These are phyloP conservation scores for Bidens hawaiensis DNA, from an alignment of 140 eudicot genomes.

Conservation along the genomic window DNA sequence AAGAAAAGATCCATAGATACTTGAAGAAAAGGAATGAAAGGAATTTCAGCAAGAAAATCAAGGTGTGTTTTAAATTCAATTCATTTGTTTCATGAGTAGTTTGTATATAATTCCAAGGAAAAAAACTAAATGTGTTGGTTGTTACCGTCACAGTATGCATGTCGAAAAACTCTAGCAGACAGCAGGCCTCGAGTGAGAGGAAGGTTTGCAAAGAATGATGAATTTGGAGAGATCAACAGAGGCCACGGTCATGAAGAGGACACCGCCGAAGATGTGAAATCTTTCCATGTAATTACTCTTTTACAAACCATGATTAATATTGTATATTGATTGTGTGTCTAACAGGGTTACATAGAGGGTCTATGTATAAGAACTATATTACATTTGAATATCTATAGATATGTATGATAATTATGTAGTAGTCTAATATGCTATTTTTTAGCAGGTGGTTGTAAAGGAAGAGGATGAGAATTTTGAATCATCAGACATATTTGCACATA, in stretches of 20 bases:
- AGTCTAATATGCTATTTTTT: conserved; percentile 9
- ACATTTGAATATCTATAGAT: too few relatives aligned
- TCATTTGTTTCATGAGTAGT: not conserved
- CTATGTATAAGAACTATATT: too few relatives aligned
- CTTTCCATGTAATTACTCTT: conserved; percentile 2
- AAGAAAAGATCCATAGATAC: conserved; percentile 80
- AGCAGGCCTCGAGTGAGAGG: conserved; percentile 85
- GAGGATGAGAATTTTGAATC: conserved; percentile 67
- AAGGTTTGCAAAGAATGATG: conserved; percentile 93
- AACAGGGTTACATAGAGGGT: too few relatives aligned
- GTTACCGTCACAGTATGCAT: conserved; percentile 70
- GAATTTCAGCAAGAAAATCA: conserved; percentile 62
- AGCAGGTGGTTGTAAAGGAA: conserved; percentile 58
- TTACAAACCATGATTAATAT: too few relatives aligned
- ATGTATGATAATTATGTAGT: too few relatives aligned
- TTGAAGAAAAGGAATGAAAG: conserved; percentile 68
- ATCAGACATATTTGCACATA: conserved; percentile 72
- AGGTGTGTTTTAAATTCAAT: conserved; percentile 39
- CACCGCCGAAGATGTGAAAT: not conserved
- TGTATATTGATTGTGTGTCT: too few relatives aligned
- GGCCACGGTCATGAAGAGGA: conserved; percentile 55
- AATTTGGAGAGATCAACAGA: conserved; percentile 51
- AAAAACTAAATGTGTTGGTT: not conserved
- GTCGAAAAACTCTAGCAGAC: conserved; percentile 86
- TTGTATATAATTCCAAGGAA: not conserved